phyloP scores from a whole-genome alignment of 2,329 filamentous ascomycete genomes.

The Colletotrichum sp. region DNA sequence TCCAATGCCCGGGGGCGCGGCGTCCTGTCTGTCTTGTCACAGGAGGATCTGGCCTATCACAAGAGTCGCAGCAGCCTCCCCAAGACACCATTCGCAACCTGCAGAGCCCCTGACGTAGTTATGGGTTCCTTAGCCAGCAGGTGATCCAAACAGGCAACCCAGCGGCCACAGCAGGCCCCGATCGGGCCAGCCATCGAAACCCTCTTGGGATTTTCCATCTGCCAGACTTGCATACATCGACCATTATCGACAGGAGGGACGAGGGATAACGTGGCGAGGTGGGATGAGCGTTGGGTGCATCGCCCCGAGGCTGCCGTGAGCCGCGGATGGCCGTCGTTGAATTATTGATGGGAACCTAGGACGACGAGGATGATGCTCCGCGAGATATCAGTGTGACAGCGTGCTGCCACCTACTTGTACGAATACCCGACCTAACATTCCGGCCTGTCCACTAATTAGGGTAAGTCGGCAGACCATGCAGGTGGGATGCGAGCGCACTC shows the following conservation, averaged over 20 bases:
- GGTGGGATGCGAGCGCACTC: not conserved
- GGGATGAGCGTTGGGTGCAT: not conserved
- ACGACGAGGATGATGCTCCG: not conserved
- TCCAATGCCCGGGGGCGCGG: not conserved
- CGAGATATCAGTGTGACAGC: not conserved
- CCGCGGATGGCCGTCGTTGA: not conserved
- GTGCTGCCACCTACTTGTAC: not conserved
- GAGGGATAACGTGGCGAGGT: not conserved
- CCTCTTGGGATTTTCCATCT: not conserved
- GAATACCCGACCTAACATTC: not conserved
- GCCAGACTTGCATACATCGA: conserved; percentile 9
- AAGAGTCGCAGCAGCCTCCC: not conserved
- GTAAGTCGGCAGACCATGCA: not conserved
- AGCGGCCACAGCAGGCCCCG: not conserved
- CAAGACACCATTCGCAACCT: not conserved
- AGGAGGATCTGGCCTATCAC: not conserved
- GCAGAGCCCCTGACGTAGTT: conserved; percentile 8
- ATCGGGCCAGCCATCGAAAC: conserved; percentile 15
- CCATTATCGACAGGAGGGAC: not conserved
- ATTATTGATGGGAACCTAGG: not conserved
- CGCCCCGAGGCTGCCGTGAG: not conserved
- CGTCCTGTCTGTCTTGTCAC: not conserved
- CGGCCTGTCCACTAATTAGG: not conserved
- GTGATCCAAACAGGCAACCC: not conserved
- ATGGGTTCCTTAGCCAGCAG: not conserved